Evolutionary conservation across 306 rosid species (phyloP), one percentile per base, ranked within the genome.

Genomic region (Trifolium dubium): DNA sequence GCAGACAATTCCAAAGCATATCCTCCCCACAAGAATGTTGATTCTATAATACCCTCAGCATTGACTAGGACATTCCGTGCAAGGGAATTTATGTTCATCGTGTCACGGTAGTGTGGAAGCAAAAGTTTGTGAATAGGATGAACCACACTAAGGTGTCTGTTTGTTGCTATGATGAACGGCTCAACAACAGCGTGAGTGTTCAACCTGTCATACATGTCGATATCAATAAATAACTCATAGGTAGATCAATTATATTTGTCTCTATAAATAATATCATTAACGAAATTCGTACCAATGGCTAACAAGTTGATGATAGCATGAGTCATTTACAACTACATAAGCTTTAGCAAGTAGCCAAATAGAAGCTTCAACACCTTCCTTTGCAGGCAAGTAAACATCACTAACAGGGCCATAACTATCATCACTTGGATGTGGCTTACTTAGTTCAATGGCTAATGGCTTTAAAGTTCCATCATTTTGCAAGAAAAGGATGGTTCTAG

Each of bases 151-250:
- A 78, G 83, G 10, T 83, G 78, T 17, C 82, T 83, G 34, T 78
- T 78, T 30, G 86, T 83, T 56, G 80, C 83, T 10, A 83, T 83
- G 67, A 83, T n/a, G 47, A 83, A 87, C 18, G 96, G 96, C 70
- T 90, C 96, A 78, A 89, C 85, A 65, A 75, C 91, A n/a, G 92
- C 92, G 35, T 92, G 97, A 68, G 97, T 92, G 63, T 89, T 83
- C 72, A 92, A 63, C 94, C 94, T 89, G 83, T 10, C 58, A 72
- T 8, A 64, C 41, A 65, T 17, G 19, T 64, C 11, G 8, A 17
- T 23, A 77, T 44, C 49, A 74, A n/a, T 51, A 30, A 49, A 4
- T 5, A 34, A 60, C 54, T 12, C 15, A 55, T 18, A 64, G 6
- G 3, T n/a, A 67, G 10, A 64, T 2, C 63, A 44, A 28, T 32